A percentile compares a stretch with the other conserved stretches of the same genome.
These are phyloP conservation scores for Didymella pomorum DNA, from an alignment of 2,329 filamentous ascomycete species.

Conservation along the genomic window DNA sequence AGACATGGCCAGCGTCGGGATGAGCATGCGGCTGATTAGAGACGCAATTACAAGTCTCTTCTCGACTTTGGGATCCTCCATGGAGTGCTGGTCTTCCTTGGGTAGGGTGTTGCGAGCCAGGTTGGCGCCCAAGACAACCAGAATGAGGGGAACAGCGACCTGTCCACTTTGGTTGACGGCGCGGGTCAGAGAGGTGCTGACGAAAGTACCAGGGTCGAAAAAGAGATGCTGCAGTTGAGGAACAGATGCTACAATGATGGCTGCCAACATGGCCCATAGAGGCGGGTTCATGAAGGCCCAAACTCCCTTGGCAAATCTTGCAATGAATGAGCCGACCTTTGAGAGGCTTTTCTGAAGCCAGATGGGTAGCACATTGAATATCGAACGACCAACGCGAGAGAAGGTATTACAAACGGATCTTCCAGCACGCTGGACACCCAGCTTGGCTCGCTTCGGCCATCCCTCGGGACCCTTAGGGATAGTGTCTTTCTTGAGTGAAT, in stretches of 20 bases:
- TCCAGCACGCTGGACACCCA: slow-evolving; percentile 29
- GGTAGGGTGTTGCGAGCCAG: slow-evolving; percentile 89
- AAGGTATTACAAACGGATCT: slow-evolving; percentile 38
- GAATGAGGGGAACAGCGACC: slow-evolving; percentile 92
- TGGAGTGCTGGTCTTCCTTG: slow-evolving; percentile 68
- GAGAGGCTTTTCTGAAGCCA: slow-evolving; percentile 61
- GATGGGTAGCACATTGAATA: slow-evolving; percentile 61
- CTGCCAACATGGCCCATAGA: slow-evolving; percentile 93
- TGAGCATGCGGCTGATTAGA: slow-evolving; percentile 86
- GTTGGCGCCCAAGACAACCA: slow-evolving; percentile 95
- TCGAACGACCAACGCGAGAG: slow-evolving; percentile 43
- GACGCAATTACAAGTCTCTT: slow-evolving; percentile 85
- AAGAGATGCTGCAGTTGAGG: slow-evolving; percentile 83
- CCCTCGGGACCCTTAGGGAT: slow-evolving; percentile 46
- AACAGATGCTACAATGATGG: slow-evolving; percentile 89
- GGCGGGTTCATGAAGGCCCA: slow-evolving; percentile 99
- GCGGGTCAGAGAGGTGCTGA: slow-evolving; percentile 90
- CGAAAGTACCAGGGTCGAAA: slow-evolving; percentile 86
- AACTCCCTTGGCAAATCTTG: slow-evolving; percentile 69
- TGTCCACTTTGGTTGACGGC: slow-evolving; percentile 85
- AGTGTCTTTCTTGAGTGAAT: slow-evolving; percentile 31
- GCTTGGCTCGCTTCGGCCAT: slow-evolving; percentile 42
- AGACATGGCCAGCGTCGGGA: slow-evolving; percentile 91
- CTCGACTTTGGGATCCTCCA: slow-evolving; percentile 73
- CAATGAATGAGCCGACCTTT: slow-evolving; percentile 51